Conservation (phyloP, 225 moss, liverwort and hornwort genomes). For the Antitrichia curtipendula region DNA sequence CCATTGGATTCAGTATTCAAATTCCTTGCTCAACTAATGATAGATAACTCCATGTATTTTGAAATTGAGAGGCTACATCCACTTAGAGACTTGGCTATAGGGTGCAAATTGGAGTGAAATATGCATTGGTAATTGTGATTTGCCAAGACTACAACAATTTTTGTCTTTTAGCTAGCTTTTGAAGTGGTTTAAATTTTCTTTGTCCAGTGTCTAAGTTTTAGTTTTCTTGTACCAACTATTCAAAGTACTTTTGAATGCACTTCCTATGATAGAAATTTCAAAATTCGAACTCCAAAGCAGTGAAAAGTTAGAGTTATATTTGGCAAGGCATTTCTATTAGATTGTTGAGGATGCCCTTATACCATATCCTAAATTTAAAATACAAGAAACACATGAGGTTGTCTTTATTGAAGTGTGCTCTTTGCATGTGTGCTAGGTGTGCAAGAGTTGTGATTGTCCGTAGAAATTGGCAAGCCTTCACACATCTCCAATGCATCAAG, state of each 20-base stretch:
- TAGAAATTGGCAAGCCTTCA: neutral
- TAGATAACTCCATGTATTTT: neutral
- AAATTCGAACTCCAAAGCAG: no score
- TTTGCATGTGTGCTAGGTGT: neutral
- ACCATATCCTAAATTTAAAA: neutral
- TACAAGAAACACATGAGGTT: neutral
- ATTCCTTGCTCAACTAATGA: neutral
- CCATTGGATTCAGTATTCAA: neutral
- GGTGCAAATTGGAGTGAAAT: no score
- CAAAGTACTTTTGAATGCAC: no score
- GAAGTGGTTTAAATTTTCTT: neutral
- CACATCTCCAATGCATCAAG: neutral
- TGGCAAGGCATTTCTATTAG: rapidly evolving
- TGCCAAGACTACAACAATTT: no score
- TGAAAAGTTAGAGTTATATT: no score
- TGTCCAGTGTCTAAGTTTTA: no score
- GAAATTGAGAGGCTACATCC: neutral
- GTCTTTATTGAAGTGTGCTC: neutral
- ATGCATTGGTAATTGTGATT: no score
- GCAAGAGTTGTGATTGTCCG: neutral
- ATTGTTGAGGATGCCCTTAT: neutral
- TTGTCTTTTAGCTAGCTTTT: no score
- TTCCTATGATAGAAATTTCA: no score
- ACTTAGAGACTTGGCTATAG: no score
- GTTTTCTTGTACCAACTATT: no score